Conservation (phyloP, 108 stramenopile genomes). For the Nitzschia inconspicua region DNA sequence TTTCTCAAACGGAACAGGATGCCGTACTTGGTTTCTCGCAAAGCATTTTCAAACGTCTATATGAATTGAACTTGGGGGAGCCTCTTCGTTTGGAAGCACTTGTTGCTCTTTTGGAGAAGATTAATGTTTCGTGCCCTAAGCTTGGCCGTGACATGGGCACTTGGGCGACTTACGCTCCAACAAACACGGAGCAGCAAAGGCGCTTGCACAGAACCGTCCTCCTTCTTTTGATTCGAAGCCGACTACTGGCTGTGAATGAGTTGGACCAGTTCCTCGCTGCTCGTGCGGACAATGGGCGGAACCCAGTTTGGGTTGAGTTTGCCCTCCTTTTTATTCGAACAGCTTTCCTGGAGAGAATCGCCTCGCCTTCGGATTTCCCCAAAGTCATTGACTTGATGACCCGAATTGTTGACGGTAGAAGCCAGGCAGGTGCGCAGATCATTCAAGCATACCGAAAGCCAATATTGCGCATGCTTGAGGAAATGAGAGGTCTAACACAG, state of each 20-base stretch:
- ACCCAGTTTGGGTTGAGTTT: constrained; percentile 89
- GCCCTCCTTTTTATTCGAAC: constrained; percentile 84
- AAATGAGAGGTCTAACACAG: constrained; percentile 45
- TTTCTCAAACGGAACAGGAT: constrained; percentile 77
- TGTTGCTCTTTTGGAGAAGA: constrained; percentile 82
- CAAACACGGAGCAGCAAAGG: constrained; percentile 79
- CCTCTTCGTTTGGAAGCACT: constrained; percentile 86
- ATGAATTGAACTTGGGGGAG: constrained; percentile 84
- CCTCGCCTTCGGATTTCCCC: constrained; percentile 72
- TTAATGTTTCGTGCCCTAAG: constrained; percentile 80
- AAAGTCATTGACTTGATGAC: constrained; percentile 83
- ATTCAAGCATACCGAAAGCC: constrained; percentile 72
- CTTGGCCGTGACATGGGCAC: constrained; percentile 86
- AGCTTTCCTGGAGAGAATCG: constrained; percentile 79
- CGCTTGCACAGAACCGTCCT: constrained; percentile 89
- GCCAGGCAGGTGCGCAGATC: constrained; percentile 64
- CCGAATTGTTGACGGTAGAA: constrained; percentile 72
- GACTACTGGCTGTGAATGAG: constrained; percentile 71
- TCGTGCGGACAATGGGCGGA: constrained; percentile 79
- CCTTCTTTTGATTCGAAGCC: constrained; percentile 82
- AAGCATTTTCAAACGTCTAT: constrained; percentile 95
- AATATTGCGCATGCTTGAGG: constrained; percentile 75
- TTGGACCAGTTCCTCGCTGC: constrained; percentile 86
- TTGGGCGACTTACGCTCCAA: constrained; percentile 91
- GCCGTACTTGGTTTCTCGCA: constrained; percentile 89